Percentiles rank a stretch among this genome's conserved stretches.
These are phyloP conservation scores for Ilyonectria robusta DNA, from an alignment of 2,329 filamentous ascomycete genomes.

Conservation along the genomic window DNA sequence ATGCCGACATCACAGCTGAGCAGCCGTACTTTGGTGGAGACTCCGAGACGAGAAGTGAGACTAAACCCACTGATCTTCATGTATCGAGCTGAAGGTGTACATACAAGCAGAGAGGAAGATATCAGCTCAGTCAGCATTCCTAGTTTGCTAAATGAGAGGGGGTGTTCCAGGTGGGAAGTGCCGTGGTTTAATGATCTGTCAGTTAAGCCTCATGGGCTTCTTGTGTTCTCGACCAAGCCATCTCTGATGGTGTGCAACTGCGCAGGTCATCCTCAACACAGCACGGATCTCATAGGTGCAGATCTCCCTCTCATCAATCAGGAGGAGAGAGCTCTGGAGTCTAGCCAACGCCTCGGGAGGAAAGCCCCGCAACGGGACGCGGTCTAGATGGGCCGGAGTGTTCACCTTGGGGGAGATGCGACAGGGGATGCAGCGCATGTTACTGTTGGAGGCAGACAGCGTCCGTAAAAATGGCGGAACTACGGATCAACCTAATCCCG, in stretches of 20 bases:
- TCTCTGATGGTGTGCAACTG: too few species aligned
- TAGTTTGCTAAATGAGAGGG: too few species aligned
- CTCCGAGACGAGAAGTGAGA: neutral
- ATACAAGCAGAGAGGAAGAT: neutral
- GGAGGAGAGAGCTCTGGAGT: neutral
- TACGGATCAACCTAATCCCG: slow-evolving; percentile 41
- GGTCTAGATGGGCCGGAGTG: neutral
- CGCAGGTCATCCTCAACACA: too few species aligned
- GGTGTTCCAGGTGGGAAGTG: too few species aligned
- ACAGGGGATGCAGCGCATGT: neutral
- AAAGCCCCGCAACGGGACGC: slow-evolving; percentile 11
- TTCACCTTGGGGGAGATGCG: neutral
- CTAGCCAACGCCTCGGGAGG: neutral
- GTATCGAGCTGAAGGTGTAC: neutral
- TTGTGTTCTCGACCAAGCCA: too few species aligned
- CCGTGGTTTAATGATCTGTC: too few species aligned
- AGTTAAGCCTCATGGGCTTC: too few species aligned
- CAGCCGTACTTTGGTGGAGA: neutral
- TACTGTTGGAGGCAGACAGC: too few species aligned
- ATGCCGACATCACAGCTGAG: neutral
- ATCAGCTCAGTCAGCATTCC: neutral
- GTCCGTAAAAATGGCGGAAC: neutral
- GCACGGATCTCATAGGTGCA: neutral
- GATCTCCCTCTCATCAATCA: neutral
- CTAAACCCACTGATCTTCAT: neutral